A percentile compares a stretch with the other conserved stretches of the same genome.
Conservation (phyloP, 2,329 filamentous ascomycete genomes). For the Colletotrichum liaoningense region DNA sequence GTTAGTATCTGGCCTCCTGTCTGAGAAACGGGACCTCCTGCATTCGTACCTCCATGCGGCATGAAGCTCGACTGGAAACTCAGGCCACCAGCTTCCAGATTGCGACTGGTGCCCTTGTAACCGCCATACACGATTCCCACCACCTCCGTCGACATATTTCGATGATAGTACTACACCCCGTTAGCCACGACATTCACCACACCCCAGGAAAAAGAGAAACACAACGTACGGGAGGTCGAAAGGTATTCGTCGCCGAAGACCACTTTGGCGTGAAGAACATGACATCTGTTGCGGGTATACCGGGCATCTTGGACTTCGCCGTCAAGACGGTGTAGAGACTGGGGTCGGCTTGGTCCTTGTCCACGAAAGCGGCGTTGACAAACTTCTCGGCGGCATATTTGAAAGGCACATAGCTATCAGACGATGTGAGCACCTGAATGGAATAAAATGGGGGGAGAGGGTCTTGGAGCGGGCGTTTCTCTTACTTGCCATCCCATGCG, state of each 20-base stretch:
- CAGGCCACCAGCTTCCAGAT: slow-evolving; percentile 43
- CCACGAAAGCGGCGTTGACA: slow-evolving; percentile 67
- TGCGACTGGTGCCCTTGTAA: slow-evolving; percentile 43
- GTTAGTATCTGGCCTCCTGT: neutral
- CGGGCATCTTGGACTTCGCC: slow-evolving; percentile 62
- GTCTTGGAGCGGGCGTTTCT: slow-evolving; percentile 52
- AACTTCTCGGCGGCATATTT: slow-evolving; percentile 64
- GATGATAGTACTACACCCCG: slow-evolving; percentile 62
- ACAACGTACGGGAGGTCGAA: slow-evolving; percentile 58
- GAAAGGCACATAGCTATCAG: slow-evolving; percentile 47
- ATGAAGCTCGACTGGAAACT: slow-evolving; percentile 45
- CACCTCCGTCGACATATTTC: slow-evolving; percentile 64
- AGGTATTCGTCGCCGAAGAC: slow-evolving; percentile 68
- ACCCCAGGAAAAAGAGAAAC: neutral
- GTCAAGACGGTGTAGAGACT: slow-evolving; percentile 72
- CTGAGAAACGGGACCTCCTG: slow-evolving; percentile 10
- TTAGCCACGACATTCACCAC: neutral
- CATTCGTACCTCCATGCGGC: slow-evolving; percentile 40
- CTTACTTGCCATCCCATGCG: slow-evolving; percentile 74
- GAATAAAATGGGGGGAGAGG: neutral
- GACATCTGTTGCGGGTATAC: slow-evolving; percentile 69
- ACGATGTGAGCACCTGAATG: neutral
- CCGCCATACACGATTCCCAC: slow-evolving; percentile 55
- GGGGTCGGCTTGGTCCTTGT: slow-evolving; percentile 72
- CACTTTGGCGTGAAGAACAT: slow-evolving; percentile 73